Conservation (phyloP, 1,139 yeast species). For the Suhomyces bribrorum region DNA sequence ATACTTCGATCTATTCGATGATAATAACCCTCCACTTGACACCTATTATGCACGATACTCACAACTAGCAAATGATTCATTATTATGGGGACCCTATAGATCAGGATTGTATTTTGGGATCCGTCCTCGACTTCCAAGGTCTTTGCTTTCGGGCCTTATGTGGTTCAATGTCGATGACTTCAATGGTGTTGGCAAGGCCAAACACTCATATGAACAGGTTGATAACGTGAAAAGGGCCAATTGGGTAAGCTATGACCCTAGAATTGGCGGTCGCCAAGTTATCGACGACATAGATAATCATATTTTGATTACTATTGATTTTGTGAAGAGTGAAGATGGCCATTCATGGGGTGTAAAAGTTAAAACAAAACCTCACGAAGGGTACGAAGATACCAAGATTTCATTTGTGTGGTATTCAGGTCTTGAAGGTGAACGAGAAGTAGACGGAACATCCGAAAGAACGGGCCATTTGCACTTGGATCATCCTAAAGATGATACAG, state of each 20-base stretch:
- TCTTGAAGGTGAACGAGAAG: conserved; percentile 56
- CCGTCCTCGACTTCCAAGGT: conserved; percentile 76
- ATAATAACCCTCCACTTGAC: conserved; percentile 8
- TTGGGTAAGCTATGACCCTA: conserved; percentile 85
- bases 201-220: conserved; percentile 78
- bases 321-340: conserved; percentile 73
- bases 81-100: conserved; percentile 90
- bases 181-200: conserved; percentile 57
- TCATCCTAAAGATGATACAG: conserved; percentile 25
- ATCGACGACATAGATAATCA: conserved; percentile 69
- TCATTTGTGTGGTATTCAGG: conserved; percentile 80
- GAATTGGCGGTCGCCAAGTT: conserved; percentile 80
- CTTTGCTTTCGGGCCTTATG: conserved; percentile 79
- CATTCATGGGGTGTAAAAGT: conserved; percentile 77
- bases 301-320: conserved; percentile 65
- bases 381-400: conserved; percentile 50
- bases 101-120: conserved; percentile 85
- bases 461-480: conserved; percentile 38
- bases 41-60: conserved; percentile 25
- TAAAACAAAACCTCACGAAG: conserved; percentile 58
- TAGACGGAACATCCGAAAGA: conserved; percentile 19
- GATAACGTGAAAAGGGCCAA: conserved; percentile 77
- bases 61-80: conserved; percentile 34
- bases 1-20: conserved; percentile 17
- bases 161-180: conserved; percentile 78